These are phyloP conservation scores for Taphrina pruni DNA, from an alignment of 1,139 yeast genomes.

Conservation along the genomic window DNA sequence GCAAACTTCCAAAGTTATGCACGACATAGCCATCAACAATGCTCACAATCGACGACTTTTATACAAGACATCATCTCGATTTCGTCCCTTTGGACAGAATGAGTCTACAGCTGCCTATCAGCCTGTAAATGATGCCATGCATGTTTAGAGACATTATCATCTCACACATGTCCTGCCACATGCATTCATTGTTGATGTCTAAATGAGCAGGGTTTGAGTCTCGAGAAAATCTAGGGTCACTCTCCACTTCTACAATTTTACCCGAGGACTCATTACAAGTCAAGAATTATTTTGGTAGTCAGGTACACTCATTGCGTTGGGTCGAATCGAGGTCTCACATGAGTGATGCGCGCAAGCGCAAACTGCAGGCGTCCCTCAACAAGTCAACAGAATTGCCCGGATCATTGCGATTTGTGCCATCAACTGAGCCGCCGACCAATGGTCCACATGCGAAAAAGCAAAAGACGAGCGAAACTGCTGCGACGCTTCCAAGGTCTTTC, in stretches of 20 bases:
- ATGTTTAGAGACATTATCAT: too few relatives aligned
- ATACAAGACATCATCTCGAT: too few relatives aligned
- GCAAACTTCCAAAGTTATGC: not conserved
- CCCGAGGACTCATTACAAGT: not conserved
- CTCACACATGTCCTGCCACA: too few relatives aligned
- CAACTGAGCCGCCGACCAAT: slow-evolving; percentile 21
- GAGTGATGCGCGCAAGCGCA: slow-evolving; percentile 38
- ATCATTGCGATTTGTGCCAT: slow-evolving; percentile 28
- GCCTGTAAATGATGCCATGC: too few relatives aligned
- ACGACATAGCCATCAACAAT: too few relatives aligned
- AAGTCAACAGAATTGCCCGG: slow-evolving; percentile 31
- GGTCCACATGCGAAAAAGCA: slow-evolving; percentile 36
- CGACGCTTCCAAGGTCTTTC: not conserved
- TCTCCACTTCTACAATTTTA: slow-evolving; percentile 1
- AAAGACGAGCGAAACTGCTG: slow-evolving; percentile 5
- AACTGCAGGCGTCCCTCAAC: slow-evolving; percentile 22
- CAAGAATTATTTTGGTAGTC: not conserved
- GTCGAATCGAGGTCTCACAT: not conserved
- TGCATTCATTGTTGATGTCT: too few relatives aligned
- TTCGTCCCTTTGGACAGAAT: too few relatives aligned
- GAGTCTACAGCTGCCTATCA: too few relatives aligned
- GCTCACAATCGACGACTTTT: too few relatives aligned
- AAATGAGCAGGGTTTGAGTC: not conserved
- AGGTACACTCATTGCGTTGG: not conserved
- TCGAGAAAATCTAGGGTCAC: slow-evolving; percentile 3